phyloP scores from a whole-genome alignment of 176 grass and related monocot genomes.

The Avena eriantha region DNA sequence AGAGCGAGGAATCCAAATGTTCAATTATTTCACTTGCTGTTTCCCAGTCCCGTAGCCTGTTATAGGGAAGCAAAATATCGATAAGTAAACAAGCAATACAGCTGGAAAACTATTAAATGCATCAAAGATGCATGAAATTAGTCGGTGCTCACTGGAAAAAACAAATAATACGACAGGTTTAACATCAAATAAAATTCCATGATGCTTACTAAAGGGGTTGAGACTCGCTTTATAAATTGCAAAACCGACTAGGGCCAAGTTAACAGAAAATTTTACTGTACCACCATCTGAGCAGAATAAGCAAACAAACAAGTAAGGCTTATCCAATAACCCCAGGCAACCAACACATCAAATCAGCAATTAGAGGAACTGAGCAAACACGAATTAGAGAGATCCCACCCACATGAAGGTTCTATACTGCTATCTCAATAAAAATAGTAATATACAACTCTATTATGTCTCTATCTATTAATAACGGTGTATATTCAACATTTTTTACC shows the following conservation, averaged over 20 bases:
- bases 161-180: not conserved
- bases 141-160: not conserved
- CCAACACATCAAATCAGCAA: not conserved
- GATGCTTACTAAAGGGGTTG: slow-evolving; percentile 1
- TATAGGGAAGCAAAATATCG: slow-evolving; percentile 27
- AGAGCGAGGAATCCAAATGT: slow-evolving; percentile 74
- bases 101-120: slow-evolving; percentile 26
- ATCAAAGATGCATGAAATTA: slow-evolving; percentile 37
- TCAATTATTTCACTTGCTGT: slow-evolving; percentile 75
- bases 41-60: slow-evolving; percentile 86
- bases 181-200: slow-evolving; percentile 10
- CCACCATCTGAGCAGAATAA: slow-evolving; percentile 11
- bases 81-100: slow-evolving; percentile 27
- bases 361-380: slow-evolving; percentile 17
- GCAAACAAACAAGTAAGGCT: not conserved
- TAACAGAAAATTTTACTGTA: not conserved
- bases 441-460: not conserved
- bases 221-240: slow-evolving; percentile 1
- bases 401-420: slow-evolving; percentile 6
- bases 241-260: not conserved
- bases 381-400: not conserved
- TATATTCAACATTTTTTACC: not conserved
- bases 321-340: not conserved
- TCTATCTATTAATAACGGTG: slow-evolving; percentile 17
- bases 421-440: not conserved